Base-by-base conservation (phyloP, 169 alveolate genomes). In the Plasmodium falciparum region DNA sequence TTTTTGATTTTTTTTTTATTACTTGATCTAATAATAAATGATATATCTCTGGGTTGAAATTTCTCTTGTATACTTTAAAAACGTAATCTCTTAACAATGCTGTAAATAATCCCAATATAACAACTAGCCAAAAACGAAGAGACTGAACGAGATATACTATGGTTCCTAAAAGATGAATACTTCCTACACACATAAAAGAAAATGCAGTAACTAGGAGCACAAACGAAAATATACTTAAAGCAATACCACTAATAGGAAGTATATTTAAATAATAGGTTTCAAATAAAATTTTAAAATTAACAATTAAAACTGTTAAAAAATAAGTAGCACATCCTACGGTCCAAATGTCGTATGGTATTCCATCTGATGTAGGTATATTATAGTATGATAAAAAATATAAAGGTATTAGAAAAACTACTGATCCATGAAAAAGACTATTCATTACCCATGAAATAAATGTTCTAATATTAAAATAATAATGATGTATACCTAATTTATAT, bases 361-460 rank as follows among this genome's bases (percentile, higher is more conserved):
- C 97, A 85, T 73, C 73, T 26, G 91, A 22, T 54, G 74, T 78
- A 49, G 93, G 96, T 58, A 93, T 73, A 49, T 93, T 63, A 71
- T 88, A 74, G 85, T 80, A 69, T 45, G 93, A 78, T 88, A 91
- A 66, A 90, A 88, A 85, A 88, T 88, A 59, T 74, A 92, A 59
- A 26, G 88, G 92, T 52, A 74, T 54, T 59, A 74, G 13, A 74
- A 94, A 94, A 5, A 95, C 93, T 29, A 94, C 75, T 2, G 92
- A 75, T 7, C 95, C 90, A 47, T 95, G 97, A 88, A 93, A 73
- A 45, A 94, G 76, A 13, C 96, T 89, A 73, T 93, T 91, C 9
- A 95, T 58, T 6, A 95, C 88, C 95, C 96, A 95, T 13, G 95
- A 90, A 1, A 93, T 70, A 74, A 95, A 93, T 39, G 88, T 91